phyloP scores from a whole-genome alignment of 2,329 filamentous ascomycete genomes.

The Colletotrichum australisinense region DNA sequence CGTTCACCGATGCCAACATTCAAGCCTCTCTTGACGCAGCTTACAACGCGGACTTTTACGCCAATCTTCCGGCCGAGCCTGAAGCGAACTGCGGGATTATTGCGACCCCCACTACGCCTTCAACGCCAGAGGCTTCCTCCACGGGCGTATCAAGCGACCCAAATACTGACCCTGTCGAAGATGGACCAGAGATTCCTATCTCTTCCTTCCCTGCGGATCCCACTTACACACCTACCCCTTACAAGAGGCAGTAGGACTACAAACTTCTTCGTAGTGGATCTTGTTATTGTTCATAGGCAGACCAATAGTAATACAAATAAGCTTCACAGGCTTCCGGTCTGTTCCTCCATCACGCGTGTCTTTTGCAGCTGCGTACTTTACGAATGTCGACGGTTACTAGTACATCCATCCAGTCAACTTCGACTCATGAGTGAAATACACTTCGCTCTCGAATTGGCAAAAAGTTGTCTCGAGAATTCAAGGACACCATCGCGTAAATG shows the following conservation, averaged over 20 bases:
- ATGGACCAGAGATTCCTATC: neutral
- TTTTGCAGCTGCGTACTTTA: too few species aligned
- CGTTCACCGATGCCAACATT: constrained; percentile 1
- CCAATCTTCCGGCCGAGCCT: neutral
- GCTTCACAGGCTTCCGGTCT: neutral
- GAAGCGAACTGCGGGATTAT: neutral
- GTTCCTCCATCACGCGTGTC: too few species aligned
- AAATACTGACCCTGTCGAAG: neutral
- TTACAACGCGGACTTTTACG: neutral
- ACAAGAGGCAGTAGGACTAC: neutral
- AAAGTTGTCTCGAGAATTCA: too few species aligned
- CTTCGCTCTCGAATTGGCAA: too few species aligned
- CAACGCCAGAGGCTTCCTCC: neutral
- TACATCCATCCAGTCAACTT: too few species aligned
- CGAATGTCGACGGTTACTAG: too few species aligned
- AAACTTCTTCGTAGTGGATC: neutral
- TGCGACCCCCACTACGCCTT: neutral
- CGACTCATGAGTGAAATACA: too few species aligned
- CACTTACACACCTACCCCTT: neutral
- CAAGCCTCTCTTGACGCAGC: neutral
- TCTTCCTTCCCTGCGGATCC: neutral
- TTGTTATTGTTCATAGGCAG: neutral
- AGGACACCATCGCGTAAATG: too few species aligned
- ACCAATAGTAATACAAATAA: neutral
- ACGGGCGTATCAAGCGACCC: neutral